Evolutionary conservation across 2,329 filamentous ascomycete genomes (phyloP), one percentile per base, ranked within the genome.

Genomic region (Trichoderma sp.): DNA sequence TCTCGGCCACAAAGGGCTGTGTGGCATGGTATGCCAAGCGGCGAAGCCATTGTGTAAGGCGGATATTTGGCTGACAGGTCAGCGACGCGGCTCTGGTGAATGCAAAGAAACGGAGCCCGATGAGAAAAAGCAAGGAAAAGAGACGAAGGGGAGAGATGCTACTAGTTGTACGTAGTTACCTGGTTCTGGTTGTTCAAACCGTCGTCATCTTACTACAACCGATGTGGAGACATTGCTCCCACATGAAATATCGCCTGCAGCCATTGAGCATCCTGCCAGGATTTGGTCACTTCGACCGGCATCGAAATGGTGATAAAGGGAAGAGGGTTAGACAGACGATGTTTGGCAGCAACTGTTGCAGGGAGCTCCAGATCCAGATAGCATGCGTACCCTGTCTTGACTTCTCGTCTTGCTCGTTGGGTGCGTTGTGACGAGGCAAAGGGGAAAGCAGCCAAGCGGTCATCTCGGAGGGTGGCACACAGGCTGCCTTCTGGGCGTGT

Each of bases 11-110:
- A 63, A 52, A 54, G 39, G 51, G 57, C 44, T 48, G 51, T 63
- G 60, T 55, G 60, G 58, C 63, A 65, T 54, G 52, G 21, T 24
- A 24, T 66, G 64, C 60, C 47, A 47, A 58, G 60, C 52, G 60
- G 60, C 64, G 44, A 48, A 34, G 59, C 60, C 64, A 52, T 63
- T 41, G 57, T 55, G 30, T 2, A 51, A 58, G 52, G 64, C 45
- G 56, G 48, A 64, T 45, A 44, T 28, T 50, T 64, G 43, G 61
- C 60, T 63, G 61, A 64, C 61, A 57, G 30, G 61, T 54, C 52
- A 50, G 51, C 51, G 52, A 34, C 24, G 48, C 59, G 59, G 19
- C 44, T 64, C 57, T 43, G 52, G 56, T 48, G 44, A 64, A 41
- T 56, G 54, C 61, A 64, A 50, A 48, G 61, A 44, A 57, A 64